Base-by-base conservation (phyloP, 2,329 filamentous ascomycete genomes). In the Didymella segeticola region DNA sequence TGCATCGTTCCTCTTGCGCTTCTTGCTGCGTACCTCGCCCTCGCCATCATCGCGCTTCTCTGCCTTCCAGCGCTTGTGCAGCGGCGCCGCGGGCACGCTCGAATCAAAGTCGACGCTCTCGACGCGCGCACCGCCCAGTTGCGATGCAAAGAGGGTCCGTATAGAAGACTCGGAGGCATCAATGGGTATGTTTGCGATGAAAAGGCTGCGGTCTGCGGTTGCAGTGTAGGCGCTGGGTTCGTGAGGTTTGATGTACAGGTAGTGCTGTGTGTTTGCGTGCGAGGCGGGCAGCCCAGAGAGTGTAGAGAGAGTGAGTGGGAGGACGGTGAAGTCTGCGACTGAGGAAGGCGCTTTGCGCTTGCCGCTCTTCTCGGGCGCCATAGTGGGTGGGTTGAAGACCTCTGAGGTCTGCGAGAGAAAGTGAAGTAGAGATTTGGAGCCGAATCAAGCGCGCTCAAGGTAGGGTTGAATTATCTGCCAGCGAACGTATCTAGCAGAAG, bases 151-250 rank as follows among this genome's bases (percentile, higher is more conserved):
- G 0, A 98, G 78, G 34, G 86, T 81, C 37, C 91, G 87, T 34
- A 98, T 82, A 66, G 93, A 90, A 1, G 80, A 74, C 51, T 91
- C 87, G 4, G 91, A 96, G 54, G 91, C 88, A 70, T 97, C 93
- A 58, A 89, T 81, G 6, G 95, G 95, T 1, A 96, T 78, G 68
- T 99, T 98, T 60, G 93, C 89, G n/a, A 96, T 72, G 76, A 96
- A 99, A 15, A 99, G 82, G 57, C 90, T 92, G 64, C 93, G 87
- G 73, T 89, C 83, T 48, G 83, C 80, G 7, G 89, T 89, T 12
- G 90, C 86, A 10, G 67, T 69, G 20, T 70, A 60, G 17, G 64
- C 83, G 76, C 89, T 91, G 56, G 93, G 92, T 38, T 87, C 83
- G 75, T 98, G 93, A 49, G 86, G 86, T 61, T 91, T 90, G 49